A percentile compares a stretch with the other conserved stretches of the same genome.
These are phyloP conservation scores for Tuber melanosporum DNA, from an alignment of 495 filamentous ascomycete species.

Conservation along the genomic window DNA sequence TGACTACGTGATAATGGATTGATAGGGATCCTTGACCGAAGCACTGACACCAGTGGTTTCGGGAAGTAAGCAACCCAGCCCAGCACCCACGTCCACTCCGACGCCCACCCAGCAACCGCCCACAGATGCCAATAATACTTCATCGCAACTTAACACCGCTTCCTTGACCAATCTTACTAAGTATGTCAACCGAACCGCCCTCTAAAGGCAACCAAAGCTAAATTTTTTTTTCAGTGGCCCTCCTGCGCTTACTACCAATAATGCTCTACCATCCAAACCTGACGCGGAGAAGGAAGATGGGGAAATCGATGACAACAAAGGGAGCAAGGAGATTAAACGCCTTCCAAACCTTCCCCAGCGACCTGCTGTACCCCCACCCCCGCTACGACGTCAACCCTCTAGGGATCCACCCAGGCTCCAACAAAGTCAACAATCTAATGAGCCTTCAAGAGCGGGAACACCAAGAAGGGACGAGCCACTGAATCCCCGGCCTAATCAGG, in stretches of 20 bases:
- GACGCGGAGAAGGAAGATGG: slow-evolving; percentile 41
- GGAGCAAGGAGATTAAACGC: slow-evolving; percentile 23
- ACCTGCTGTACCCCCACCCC: slow-evolving; percentile 22
- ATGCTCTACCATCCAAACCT: slow-evolving; percentile 26
- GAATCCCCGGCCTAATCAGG: slow-evolving; percentile 18
- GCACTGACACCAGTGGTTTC: slow-evolving; percentile 29
- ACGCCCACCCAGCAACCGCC: neutral
- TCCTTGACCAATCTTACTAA: slow-evolving; percentile 8
- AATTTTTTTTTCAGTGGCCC: slow-evolving; percentile 19
- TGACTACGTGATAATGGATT: slow-evolving; percentile 7
- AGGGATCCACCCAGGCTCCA: slow-evolving; percentile 29
- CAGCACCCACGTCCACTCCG: slow-evolving; percentile 23
- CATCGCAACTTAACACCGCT: slow-evolving; percentile 10
- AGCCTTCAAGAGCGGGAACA: slow-evolving; percentile 23
- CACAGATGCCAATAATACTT: slow-evolving; percentile 12
- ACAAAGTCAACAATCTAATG: slow-evolving; percentile 29
- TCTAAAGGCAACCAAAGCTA: slow-evolving; percentile 6
- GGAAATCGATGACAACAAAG: slow-evolving; percentile 41
- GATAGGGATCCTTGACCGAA: slow-evolving; percentile 33
- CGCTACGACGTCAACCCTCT: slow-evolving; percentile 19
- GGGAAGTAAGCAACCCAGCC: slow-evolving; percentile 42
- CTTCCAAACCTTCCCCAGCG: slow-evolving; percentile 11
- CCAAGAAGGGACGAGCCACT: slow-evolving; percentile 35
- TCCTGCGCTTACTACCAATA: neutral
- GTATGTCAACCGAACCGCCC: slow-evolving; percentile 15